Evolutionary conservation across 2,329 filamentous ascomycete species (phyloP).

Genomic region (Ustulina deusta): DNA sequence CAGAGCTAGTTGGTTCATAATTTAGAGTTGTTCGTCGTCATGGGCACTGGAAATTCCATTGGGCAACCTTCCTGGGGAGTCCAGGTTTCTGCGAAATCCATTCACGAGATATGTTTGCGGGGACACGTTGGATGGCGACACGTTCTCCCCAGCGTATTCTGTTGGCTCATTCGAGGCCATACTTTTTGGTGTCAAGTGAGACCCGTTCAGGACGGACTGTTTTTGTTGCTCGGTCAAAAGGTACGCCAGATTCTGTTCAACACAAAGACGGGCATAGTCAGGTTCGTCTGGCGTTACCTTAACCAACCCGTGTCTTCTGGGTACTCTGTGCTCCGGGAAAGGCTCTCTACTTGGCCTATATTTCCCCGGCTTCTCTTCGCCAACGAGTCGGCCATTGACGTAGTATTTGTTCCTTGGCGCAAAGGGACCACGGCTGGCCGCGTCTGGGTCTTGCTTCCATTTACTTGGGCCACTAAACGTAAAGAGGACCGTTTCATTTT

Average conservation of each 20-base stretch:
- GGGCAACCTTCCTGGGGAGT: slow-evolving; percentile 41
- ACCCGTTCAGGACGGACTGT: slow-evolving; percentile 60
- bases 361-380: slow-evolving; percentile 62
- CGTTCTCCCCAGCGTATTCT: slow-evolving; percentile 42
- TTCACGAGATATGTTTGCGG: slow-evolving; percentile 44
- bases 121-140: slow-evolving; percentile 45
- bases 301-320: slow-evolving; percentile 64
- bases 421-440: slow-evolving; percentile 63
- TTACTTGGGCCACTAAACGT: slow-evolving; percentile 61
- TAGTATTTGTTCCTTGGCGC: slow-evolving; percentile 70
- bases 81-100: slow-evolving; percentile 42
- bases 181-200: slow-evolving; percentile 61
- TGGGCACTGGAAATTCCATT: slow-evolving; percentile 41
- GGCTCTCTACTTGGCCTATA: slow-evolving; percentile 64
- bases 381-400: slow-evolving; percentile 65
- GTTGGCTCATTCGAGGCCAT: slow-evolving; percentile 50
- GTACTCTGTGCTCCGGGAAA: slow-evolving; percentile 66
- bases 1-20: slow-evolving; percentile 8
- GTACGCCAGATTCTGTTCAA: slow-evolving; percentile 68
- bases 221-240: slow-evolving; percentile 62
- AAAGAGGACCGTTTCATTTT: slow-evolving; percentile 60
- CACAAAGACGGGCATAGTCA: slow-evolving; percentile 66
- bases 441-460: slow-evolving; percentile 70
- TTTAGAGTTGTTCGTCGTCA: slow-evolving; percentile 35
- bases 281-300: slow-evolving; percentile 67